phyloP scores from a whole-genome alignment of 2,329 filamentous ascomycete species.

The Aspergillus pseudonomiae region DNA sequence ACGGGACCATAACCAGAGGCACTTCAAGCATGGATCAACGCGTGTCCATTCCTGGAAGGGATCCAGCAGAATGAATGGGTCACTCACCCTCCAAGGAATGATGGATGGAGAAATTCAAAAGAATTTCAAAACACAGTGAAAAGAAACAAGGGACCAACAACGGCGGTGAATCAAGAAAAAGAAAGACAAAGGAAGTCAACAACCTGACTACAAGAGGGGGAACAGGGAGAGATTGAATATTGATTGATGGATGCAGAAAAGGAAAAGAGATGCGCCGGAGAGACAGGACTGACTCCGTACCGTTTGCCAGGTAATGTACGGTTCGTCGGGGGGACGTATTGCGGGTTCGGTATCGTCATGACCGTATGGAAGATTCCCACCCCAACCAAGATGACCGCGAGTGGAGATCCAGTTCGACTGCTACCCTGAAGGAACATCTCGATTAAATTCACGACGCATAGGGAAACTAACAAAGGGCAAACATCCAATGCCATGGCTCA shows the following conservation, averaged over 20 bases:
- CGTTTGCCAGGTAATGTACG: not conserved
- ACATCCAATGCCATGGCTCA: not conserved
- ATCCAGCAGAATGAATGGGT: conserved; percentile 3
- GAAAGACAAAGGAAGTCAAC: not conserved
- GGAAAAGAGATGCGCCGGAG: not conserved
- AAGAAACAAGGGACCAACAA: not conserved
- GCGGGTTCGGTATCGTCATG: not conserved
- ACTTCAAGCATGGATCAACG: conserved; percentile 24
- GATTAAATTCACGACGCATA: not conserved
- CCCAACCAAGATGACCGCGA: not conserved
- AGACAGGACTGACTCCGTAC: not conserved
- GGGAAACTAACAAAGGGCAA: not conserved
- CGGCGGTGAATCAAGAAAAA: not conserved
- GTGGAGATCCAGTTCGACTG: not conserved
- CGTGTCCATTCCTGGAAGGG: conserved; percentile 22
- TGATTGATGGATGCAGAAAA: not conserved
- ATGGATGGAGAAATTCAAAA: not conserved
- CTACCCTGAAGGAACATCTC: not conserved
- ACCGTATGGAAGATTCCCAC: not conserved
- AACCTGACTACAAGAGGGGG: too few species aligned
- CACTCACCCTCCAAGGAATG: not conserved
- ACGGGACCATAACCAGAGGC: conserved; percentile 14
- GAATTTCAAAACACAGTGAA: not conserved
- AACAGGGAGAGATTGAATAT: too few species aligned
- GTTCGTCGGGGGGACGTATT: not conserved